These are phyloP conservation scores for Trichocladium uniseriatum DNA, from an alignment of 495 filamentous ascomycete species.

Conservation along the genomic window DNA sequence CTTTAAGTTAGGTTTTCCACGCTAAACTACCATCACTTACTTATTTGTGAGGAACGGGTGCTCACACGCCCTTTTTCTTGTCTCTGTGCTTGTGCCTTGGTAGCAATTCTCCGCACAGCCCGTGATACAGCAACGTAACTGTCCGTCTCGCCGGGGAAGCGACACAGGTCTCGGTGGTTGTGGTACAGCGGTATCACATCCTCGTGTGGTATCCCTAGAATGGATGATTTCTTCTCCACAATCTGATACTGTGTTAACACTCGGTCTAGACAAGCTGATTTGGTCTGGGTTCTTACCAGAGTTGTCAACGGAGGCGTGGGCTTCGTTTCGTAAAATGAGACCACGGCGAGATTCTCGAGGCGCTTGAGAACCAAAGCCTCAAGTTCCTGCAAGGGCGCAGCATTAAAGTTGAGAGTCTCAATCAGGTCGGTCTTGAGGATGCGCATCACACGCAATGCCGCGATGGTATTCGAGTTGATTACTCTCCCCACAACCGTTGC, in stretches of 20 bases:
- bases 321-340: constrained; percentile 4
- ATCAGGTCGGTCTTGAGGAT: background rate
- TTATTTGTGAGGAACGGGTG: background rate
- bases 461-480: background rate
- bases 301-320: background rate
- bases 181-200: background rate
- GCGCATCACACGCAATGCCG: background rate
- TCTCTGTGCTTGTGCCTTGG: background rate
- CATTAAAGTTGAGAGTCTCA: background rate
- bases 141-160: background rate
- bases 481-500: background rate
- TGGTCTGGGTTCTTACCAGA: too few species aligned
- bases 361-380: background rate
- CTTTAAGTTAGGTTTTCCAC: too few species aligned
- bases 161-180: background rate
- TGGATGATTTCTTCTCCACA: background rate
- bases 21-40: background rate
- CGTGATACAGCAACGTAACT: background rate
- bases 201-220: background rate
- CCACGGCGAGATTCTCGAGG: background rate
- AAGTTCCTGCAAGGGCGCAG: background rate
- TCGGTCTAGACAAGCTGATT: too few species aligned
- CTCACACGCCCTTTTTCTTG: background rate
- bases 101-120: background rate
- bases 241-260: too few species aligned